phyloP scores from a whole-genome alignment of 352 stramenopile genomes.

The Globisporangium echinulatum region DNA sequence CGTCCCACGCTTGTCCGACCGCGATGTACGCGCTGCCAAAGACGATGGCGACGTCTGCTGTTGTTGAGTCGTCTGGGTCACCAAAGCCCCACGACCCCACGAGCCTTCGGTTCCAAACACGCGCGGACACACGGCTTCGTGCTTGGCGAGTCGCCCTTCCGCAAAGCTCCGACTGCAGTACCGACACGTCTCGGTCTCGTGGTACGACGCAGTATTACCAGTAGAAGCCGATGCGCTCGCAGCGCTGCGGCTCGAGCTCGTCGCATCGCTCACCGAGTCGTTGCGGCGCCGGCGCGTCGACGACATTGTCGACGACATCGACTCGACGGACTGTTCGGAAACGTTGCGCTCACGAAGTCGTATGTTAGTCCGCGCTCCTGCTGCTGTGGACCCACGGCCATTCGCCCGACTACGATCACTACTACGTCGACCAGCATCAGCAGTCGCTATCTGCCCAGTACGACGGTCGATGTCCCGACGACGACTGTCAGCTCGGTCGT shows the following conservation, averaged over 20 bases:
- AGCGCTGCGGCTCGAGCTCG: too few species aligned
- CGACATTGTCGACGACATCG: slow-evolving; percentile 1
- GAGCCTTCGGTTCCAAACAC: slow-evolving; percentile 73
- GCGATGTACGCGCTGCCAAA: background rate
- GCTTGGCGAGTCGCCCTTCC: slow-evolving; percentile 70
- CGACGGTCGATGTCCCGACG: too few species aligned
- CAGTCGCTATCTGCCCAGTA: background rate
- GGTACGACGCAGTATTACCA: background rate
- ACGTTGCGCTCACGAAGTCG: too few species aligned
- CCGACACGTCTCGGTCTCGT: slow-evolving; percentile 58
- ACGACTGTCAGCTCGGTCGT: too few species aligned
- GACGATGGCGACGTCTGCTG: slow-evolving; percentile 8
- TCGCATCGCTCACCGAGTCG: too few species aligned
- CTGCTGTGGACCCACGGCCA: background rate
- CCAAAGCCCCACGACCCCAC: slow-evolving; percentile 46
- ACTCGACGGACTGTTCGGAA: background rate
- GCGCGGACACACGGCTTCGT: slow-evolving; percentile 72
- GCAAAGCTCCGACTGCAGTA: slow-evolving; percentile 78
- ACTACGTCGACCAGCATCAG: too few species aligned
- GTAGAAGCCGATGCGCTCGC: slow-evolving; percentile 1
- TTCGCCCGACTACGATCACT: too few species aligned
- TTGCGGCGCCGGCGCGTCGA: background rate
- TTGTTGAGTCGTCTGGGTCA: background rate
- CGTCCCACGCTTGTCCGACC: background rate
- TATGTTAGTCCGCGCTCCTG: background rate